Evolutionary conservation across 805 yeast genomes (phyloP).

Genomic region (Ogataea corticis): DNA sequence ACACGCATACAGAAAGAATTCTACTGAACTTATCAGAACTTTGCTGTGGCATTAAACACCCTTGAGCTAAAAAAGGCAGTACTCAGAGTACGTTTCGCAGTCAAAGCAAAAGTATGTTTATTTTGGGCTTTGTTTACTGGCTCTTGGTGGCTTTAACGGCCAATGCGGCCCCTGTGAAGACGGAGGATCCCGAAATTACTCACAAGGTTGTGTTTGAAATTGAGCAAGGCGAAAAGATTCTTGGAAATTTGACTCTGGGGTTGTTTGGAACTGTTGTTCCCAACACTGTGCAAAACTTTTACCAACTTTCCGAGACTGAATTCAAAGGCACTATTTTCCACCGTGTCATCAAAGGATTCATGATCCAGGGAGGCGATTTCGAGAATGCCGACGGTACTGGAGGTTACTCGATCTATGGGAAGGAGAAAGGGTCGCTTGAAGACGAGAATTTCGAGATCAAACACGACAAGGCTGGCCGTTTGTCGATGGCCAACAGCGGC

Average conservation of each 20-base stretch:
- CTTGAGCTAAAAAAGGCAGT: not conserved
- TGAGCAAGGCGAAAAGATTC: conserved; percentile 28
- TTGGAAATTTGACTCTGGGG: conserved; percentile 56
- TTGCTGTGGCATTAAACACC: too few relatives aligned
- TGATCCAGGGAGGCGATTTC: conserved; percentile 90
- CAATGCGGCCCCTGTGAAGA: conserved; percentile 6
- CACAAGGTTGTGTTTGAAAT: conserved; percentile 46
- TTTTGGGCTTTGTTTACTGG: conserved; percentile 1
- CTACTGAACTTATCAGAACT: too few relatives aligned
- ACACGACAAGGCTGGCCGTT: conserved; percentile 48
- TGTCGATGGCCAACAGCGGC: conserved; percentile 55
- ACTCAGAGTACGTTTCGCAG: too few relatives aligned
- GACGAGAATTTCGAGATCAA: conserved; percentile 68
- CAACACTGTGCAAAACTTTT: conserved; percentile 60
- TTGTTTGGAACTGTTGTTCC: conserved; percentile 69
- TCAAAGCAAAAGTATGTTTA: not conserved
- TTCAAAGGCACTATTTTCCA: conserved; percentile 68
- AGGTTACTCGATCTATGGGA: conserved; percentile 79
- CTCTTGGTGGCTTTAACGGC: conserved; percentile 3
- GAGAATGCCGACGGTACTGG: conserved; percentile 67
- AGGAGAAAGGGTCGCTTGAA: conserved; percentile 46
- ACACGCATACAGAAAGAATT: too few relatives aligned
- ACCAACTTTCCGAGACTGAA: conserved; percentile 44
- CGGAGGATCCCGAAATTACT: conserved; percentile 50
- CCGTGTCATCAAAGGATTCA: conserved; percentile 68